phyloP scores from a whole-genome alignment of 2,329 filamentous ascomycete genomes.

The Venturia carpophila region DNA sequence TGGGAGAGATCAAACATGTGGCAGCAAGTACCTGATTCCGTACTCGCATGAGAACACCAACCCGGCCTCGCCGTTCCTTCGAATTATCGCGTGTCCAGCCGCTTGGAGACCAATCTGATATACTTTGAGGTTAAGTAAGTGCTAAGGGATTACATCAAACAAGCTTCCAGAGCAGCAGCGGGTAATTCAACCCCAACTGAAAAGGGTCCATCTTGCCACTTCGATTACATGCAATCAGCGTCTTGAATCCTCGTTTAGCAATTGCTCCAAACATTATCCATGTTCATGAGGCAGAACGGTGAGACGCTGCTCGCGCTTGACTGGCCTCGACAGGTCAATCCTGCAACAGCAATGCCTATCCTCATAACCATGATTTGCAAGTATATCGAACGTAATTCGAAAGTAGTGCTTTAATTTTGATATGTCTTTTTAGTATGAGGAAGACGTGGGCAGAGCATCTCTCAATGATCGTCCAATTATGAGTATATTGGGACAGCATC shows the following conservation, averaged over 20 bases:
- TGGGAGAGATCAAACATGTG: neutral
- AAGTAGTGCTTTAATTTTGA: neutral
- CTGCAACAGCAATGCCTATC: neutral
- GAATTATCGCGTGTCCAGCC: neutral
- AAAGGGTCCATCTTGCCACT: neutral
- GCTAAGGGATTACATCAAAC: neutral
- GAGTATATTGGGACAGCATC: neutral
- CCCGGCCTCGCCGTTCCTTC: neutral
- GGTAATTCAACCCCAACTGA: neutral
- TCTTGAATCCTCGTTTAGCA: neutral
- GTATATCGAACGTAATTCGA: neutral
- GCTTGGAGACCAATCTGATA: conserved; percentile 3
- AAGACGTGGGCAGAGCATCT: neutral
- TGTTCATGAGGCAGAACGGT: neutral
- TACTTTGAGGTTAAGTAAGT: neutral
- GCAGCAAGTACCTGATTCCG: neutral
- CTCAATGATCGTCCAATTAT: neutral
- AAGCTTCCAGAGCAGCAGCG: neutral
- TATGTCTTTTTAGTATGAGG: neutral
- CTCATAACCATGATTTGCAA: neutral
- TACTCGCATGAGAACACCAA: neutral
- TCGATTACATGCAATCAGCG: neutral
- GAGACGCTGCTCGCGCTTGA: neutral
- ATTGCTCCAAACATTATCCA: neutral
- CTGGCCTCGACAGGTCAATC: neutral